Conservation (phyloP, 2,329 filamentous ascomycete genomes). For the Epichloe sibirici region DNA sequence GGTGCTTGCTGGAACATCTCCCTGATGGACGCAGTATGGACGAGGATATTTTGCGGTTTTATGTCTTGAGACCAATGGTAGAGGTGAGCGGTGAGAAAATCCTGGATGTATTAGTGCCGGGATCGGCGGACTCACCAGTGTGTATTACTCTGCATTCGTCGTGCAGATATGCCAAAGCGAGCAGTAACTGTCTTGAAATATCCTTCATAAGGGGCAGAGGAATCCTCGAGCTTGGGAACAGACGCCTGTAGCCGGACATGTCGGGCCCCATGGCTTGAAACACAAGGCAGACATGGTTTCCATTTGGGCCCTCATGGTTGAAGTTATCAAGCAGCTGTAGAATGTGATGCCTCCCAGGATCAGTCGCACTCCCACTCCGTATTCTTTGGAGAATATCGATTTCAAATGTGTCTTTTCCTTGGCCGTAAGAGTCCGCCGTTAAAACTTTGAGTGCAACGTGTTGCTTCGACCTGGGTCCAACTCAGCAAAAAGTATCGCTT, state of each 20-base stretch:
- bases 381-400: constrained; percentile 10
- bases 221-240: constrained; percentile 5
- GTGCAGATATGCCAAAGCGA: constrained; percentile 11
- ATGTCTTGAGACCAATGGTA: constrained; percentile 10
- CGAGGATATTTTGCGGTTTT: constrained; percentile 15
- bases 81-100: background rate
- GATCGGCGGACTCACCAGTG: constrained; percentile 7
- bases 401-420: constrained; percentile 10
- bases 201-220: constrained; percentile 8
- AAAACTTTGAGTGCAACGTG: constrained; percentile 19
- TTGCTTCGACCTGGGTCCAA: constrained; percentile 3
- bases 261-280: constrained; percentile 18
- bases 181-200: constrained; percentile 11
- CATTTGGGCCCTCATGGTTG: constrained; percentile 17
- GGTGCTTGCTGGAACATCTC: constrained; percentile 11
- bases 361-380: constrained; percentile 8
- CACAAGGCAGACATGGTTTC: constrained; percentile 19
- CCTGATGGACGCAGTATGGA: constrained; percentile 11
- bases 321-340: constrained; percentile 15
- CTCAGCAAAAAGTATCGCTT: background rate
- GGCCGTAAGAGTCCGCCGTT: constrained; percentile 9
- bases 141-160: constrained; percentile 13
- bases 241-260: constrained; percentile 8
- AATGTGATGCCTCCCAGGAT: constrained; percentile 8
- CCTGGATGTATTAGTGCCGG: background rate